These are phyloP conservation scores for Harrya chromipes DNA, from an alignment of 768 basidiomycete genomes.

Conservation along the genomic window DNA sequence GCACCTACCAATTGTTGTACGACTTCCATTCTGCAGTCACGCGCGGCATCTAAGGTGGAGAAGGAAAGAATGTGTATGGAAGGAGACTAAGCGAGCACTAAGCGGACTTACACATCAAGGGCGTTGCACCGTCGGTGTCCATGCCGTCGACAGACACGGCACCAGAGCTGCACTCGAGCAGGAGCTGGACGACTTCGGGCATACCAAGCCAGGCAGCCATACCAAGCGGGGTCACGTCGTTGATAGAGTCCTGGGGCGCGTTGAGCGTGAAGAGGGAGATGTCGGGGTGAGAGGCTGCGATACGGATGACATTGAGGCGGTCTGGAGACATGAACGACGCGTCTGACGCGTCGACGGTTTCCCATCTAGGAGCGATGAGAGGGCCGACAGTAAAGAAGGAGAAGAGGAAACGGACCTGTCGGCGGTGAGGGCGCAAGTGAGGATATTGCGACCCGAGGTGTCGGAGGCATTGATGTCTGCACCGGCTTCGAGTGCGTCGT, in stretches of 20 bases:
- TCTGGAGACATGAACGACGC: slow-evolving; percentile 59
- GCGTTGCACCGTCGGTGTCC: slow-evolving; percentile 73
- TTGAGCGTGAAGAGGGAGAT: slow-evolving; percentile 70
- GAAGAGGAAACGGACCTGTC: slow-evolving; percentile 49
- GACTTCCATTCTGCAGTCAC: slow-evolving; percentile 69
- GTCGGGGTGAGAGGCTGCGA: slow-evolving; percentile 51
- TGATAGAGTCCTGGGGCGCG: slow-evolving; percentile 65
- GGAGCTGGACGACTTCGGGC: slow-evolving; percentile 52
- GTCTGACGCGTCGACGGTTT: slow-evolving; percentile 64
- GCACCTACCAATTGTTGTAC: slow-evolving; percentile 59
- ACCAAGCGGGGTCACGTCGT: slow-evolving; percentile 73
- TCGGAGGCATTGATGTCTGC: slow-evolving; percentile 71
- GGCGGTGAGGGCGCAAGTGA: slow-evolving; percentile 71
- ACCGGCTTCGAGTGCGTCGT: slow-evolving; percentile 50
- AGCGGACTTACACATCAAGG: slow-evolving; percentile 72
- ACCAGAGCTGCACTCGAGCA: slow-evolving; percentile 63
- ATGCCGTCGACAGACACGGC: slow-evolving; percentile 69
- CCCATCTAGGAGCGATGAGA: slow-evolving; percentile 49
- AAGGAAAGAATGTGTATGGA: neutral
- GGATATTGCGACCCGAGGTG: slow-evolving; percentile 53
- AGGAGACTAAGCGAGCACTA: neutral
- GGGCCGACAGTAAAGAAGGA: neutral
- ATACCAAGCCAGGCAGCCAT: slow-evolving; percentile 78
- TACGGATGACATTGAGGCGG: slow-evolving; percentile 56
- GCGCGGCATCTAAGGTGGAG: slow-evolving; percentile 58